phyloP scores from a whole-genome alignment of 331 rosid genomes.

The Acacia concinna region DNA sequence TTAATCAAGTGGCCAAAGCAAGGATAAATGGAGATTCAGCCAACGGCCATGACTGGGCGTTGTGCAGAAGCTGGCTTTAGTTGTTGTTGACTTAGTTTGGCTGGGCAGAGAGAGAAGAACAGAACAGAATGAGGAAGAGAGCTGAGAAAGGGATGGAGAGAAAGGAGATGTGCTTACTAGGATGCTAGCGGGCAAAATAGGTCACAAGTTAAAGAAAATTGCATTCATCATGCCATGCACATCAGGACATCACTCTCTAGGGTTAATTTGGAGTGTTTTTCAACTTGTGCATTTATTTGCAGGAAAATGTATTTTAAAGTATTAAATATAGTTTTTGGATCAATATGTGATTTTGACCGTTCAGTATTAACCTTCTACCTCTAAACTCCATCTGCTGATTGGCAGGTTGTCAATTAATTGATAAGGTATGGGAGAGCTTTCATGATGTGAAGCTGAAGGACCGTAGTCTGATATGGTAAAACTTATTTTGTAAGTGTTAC shows the following conservation, averaged over 20 bases:
- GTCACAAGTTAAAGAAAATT: neutral
- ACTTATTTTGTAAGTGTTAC: slow-evolving; percentile 10
- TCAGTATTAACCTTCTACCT: neutral
- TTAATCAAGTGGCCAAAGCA: neutral
- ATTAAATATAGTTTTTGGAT: neutral
- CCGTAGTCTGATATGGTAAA: slow-evolving; percentile 84
- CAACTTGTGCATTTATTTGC: neutral
- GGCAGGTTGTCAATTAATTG: slow-evolving; percentile 65
- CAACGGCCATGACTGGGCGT: neutral
- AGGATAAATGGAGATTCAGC: neutral
- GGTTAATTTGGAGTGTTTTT: neutral
- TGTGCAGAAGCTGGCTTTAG: neutral
- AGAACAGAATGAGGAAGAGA: neutral
- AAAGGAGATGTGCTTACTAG: neutral
- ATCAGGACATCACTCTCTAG: neutral
- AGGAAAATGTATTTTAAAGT: neutral
- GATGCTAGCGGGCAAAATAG: neutral
- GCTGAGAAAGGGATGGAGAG: neutral
- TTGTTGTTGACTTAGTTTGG: neutral
- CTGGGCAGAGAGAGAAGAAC: neutral
- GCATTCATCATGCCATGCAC: neutral
- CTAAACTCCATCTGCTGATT: neutral
- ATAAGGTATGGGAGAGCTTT: slow-evolving; percentile 82
- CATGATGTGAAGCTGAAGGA: slow-evolving; percentile 76
- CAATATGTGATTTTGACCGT: neutral